A percentile compares a stretch with the other conserved stretches of the same genome.
Evolutionary conservation across 2,329 filamentous ascomycete species (phyloP).

Genomic region (Alternaria gaisen): DNA sequence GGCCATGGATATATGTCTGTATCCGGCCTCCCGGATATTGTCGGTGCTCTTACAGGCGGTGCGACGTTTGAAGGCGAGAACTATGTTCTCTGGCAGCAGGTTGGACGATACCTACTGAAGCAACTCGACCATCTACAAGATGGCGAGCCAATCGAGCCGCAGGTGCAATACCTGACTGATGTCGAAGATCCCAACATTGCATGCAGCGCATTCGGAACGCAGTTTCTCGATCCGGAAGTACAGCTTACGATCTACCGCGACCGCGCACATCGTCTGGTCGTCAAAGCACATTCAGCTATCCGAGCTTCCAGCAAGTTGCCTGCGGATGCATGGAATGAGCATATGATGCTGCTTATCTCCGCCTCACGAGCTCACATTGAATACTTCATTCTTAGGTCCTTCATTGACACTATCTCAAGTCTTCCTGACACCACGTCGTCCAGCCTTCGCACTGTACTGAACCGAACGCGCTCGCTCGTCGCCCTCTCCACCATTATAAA

Average conservation of each 20-base stretch:
- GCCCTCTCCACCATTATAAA: constrained; percentile 54
- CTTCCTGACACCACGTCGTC: constrained; percentile 19
- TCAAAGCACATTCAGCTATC: constrained; percentile 14
- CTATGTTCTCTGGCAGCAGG: constrained; percentile 54
- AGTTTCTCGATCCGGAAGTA: constrained; percentile 27
- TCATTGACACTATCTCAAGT: constrained; percentile 13
- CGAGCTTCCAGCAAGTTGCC: constrained; percentile 11
- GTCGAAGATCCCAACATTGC: neutral
- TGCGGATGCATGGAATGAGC: constrained; percentile 36
- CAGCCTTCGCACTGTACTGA: constrained; percentile 14
- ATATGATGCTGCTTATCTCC: constrained; percentile 39
- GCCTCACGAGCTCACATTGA: constrained; percentile 39
- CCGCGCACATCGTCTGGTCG: constrained; percentile 27
- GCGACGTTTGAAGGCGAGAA: constrained; percentile 54
- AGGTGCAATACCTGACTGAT: constrained; percentile 7
- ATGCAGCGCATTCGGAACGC: neutral
- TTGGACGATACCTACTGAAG: constrained; percentile 46
- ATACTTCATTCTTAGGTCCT: constrained; percentile 32
- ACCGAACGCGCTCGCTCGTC: constrained; percentile 55
- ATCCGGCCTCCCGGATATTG: constrained; percentile 45
- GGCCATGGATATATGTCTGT: constrained; percentile 52
- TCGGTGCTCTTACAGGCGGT: constrained; percentile 34
- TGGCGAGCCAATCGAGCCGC: constrained; percentile 9
- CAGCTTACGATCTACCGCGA: constrained; percentile 36
- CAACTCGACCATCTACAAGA: constrained; percentile 13